Evolutionary conservation across 225 moss, liverwort and hornwort species (phyloP).

Genomic region (Antitrichia curtipendula): DNA sequence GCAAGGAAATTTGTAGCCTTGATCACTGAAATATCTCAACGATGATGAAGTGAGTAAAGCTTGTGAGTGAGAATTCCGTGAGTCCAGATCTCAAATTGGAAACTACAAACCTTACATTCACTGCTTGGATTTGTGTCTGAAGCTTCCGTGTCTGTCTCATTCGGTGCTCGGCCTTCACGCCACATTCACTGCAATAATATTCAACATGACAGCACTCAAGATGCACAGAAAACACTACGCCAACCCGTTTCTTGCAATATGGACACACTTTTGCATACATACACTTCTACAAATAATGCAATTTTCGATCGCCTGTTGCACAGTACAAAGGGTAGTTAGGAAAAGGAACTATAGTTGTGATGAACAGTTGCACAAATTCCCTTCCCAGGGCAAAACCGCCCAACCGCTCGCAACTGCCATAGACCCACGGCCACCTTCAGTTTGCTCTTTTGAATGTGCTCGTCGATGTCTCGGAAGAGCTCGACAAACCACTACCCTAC

Average conservation of each 20-base stretch:
- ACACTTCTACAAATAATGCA: not conserved
- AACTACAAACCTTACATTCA: not conserved
- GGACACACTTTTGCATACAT: not conserved
- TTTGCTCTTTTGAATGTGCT: no score
- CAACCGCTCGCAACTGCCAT: no score
- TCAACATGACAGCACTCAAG: not conserved
- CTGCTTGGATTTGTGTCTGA: fast-evolving
- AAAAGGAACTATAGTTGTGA: no score
- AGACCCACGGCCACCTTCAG: no score
- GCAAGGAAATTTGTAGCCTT: not conserved
- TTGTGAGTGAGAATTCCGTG: not conserved
- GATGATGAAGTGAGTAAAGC: not conserved
- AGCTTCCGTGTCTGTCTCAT: not conserved
- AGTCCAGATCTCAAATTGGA: not conserved
- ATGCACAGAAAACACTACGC: not conserved
- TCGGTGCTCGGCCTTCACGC: no score
- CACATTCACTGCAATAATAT: not conserved
- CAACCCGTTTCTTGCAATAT: no score
- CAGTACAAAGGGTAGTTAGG: no score
- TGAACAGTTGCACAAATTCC: no score
- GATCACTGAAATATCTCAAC: not conserved
- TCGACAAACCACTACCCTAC: fast-evolving
- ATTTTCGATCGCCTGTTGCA: not conserved
- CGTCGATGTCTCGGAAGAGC: no score
- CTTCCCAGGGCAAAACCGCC: no score